Percentiles rank a stretch among this genome's conserved stretches.
Conservation (phyloP, 768 basidiomycete genomes). For the Tricholoma terreum region DNA sequence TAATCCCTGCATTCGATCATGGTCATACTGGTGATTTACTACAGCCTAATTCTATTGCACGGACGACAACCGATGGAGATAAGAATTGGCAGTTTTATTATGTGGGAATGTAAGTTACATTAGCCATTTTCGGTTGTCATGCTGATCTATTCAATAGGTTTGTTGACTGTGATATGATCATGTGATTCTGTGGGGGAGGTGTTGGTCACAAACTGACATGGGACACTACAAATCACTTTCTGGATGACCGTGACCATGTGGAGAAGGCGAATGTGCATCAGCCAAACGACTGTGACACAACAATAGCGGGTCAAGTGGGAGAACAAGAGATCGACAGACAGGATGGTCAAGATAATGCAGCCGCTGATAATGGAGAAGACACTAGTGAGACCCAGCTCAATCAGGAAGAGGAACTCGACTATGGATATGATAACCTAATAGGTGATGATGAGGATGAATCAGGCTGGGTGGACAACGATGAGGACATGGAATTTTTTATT, state of each 20-base stretch:
- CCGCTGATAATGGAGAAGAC: not conserved
- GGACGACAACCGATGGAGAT: not conserved
- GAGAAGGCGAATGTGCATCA: too few species aligned
- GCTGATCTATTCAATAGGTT: not conserved
- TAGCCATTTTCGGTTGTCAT: not conserved
- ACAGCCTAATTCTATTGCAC: not conserved
- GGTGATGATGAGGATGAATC: not conserved
- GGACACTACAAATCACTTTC: not conserved
- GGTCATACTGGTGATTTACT: constrained; percentile 8
- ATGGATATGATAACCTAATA: not conserved
- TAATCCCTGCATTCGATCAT: constrained; percentile 24
- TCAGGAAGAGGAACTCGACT: not conserved
- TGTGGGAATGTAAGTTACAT: not conserved
- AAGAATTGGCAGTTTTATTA: not conserved
- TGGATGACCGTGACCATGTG: not conserved
- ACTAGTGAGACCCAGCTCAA: not conserved
- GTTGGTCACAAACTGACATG: not conserved
- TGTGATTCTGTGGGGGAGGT: constrained; percentile 1
- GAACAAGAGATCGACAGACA: too few species aligned
- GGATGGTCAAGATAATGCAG: too few species aligned
- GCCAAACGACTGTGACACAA: too few species aligned
- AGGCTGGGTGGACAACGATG: not conserved
- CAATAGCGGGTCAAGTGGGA: too few species aligned
- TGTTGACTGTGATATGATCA: constrained; percentile 3
- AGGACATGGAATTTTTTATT: too few species aligned